A percentile compares a stretch with the other conserved stretches of the same genome.
Evolutionary conservation across 768 basidiomycete genomes (phyloP).

Genomic region (Amanita muscaria): DNA sequence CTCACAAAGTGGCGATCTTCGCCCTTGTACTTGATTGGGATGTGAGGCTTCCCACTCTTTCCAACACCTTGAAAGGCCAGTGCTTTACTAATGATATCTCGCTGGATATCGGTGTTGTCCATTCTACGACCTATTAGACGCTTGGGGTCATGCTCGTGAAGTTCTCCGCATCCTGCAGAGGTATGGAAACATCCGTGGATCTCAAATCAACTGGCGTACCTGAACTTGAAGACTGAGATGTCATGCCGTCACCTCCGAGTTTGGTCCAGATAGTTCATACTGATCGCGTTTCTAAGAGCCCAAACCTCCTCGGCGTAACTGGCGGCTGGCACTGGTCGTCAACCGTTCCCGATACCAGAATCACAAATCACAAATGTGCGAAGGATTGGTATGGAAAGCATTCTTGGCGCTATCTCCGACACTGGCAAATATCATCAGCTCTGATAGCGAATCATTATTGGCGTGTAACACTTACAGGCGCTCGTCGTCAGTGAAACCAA

Average conservation of each 20-base stretch:
- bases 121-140: slow-evolving; percentile 86
- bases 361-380: no score
- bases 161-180: slow-evolving; percentile 91
- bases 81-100: slow-evolving; percentile 86
- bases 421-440: slow-evolving; percentile 17
- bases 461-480: slow-evolving; percentile 50
- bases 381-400: slow-evolving; percentile 83
- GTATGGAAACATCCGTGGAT: no score
- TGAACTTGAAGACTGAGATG: no score
- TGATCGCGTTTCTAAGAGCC: no score
- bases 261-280: no score
- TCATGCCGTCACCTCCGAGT: no score
- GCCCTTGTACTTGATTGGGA: slow-evolving; percentile 71
- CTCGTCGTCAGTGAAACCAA: slow-evolving; percentile 86
- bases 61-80: slow-evolving; percentile 81
- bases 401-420: slow-evolving; percentile 98
- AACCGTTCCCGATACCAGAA: no score
- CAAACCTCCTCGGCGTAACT: slow-evolving; percentile 43
- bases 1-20: slow-evolving; percentile 78
- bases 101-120: slow-evolving; percentile 71
- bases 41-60: slow-evolving; percentile 75
- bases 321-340: background rate
- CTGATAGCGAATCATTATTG: background rate
- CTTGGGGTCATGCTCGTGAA: slow-evolving; percentile 91
- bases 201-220: no score